Percentiles rank a stretch among this genome's conserved stretches.
These are phyloP conservation scores for Tylopilus sp. DNA, from an alignment of 1,284 basidiomycete species.

Conservation along the genomic window DNA sequence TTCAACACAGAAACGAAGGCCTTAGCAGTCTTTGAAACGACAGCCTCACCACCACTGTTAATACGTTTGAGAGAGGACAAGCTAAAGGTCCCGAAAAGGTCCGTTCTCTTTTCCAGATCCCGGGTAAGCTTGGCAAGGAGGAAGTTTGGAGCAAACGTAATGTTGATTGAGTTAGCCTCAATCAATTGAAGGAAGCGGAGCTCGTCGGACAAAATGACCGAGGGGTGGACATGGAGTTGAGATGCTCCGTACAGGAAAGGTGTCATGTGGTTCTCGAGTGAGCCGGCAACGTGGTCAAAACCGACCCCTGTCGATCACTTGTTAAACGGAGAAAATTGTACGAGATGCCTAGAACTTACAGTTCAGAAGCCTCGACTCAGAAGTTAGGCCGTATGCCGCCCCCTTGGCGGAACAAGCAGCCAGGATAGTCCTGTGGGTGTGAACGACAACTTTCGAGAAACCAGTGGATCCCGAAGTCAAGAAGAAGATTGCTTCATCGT, in stretches of 20 bases:
- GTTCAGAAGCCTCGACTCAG: conserved; percentile 41
- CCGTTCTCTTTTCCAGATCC: conserved; percentile 36
- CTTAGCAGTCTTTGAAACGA: conserved; percentile 49
- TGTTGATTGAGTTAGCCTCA: conserved; percentile 33
- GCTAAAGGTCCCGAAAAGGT: conserved; percentile 39
- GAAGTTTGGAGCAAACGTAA: conserved; percentile 55
- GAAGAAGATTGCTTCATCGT: conserved; percentile 41
- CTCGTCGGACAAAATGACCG: conserved; percentile 36
- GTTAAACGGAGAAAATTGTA: not conserved
- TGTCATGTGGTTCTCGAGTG: conserved; percentile 44
- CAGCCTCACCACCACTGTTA: conserved; percentile 52
- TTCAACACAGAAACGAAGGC: conserved; percentile 46
- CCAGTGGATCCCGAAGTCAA: conserved; percentile 41
- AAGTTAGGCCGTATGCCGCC: conserved; percentile 34
- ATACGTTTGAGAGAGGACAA: conserved; percentile 43
- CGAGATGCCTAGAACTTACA: conserved; percentile 30
- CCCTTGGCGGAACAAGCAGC: conserved; percentile 41
- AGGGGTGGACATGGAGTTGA: conserved; percentile 41
- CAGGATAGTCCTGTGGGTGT: conserved; percentile 36
- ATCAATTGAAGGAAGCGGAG: conserved; percentile 37
- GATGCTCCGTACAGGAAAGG: conserved; percentile 39
- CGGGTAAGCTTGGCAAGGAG: conserved; percentile 49
- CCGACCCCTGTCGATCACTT: conserved; percentile 41
- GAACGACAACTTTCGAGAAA: conserved; percentile 42
- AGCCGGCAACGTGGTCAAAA: conserved; percentile 51